Percentiles rank a stretch among this genome's conserved stretches.
Conservation (phyloP, 1,284 basidiomycete species). For the Ustilago nuda region DNA sequence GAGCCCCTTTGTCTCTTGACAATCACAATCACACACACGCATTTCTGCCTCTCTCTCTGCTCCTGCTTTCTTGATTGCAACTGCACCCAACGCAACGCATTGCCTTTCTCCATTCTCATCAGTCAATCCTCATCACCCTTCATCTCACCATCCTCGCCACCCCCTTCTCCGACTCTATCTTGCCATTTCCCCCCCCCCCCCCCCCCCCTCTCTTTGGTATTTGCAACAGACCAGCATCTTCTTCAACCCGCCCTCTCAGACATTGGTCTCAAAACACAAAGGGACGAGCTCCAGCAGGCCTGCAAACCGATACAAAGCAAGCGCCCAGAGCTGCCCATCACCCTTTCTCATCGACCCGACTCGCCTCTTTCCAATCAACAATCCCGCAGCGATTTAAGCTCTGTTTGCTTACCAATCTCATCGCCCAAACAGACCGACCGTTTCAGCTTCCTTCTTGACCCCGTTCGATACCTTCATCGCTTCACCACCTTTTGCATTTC, state of each 20-base stretch:
- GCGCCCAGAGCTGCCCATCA: neutral
- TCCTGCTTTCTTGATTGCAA: neutral
- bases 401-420: neutral
- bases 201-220: too few species aligned
- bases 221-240: neutral
- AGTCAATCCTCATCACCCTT: neutral
- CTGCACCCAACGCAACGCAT: conserved; percentile 4
- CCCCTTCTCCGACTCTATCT: neutral
- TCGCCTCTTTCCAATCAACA: neutral
- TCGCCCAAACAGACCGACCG: neutral
- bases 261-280: neutral
- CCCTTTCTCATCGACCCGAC: neutral
- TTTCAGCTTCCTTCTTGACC: neutral
- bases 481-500: neutral
- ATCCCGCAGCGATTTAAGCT: neutral
- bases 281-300: neutral
- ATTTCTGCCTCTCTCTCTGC: neutral
- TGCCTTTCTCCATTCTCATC: conserved; percentile 1
- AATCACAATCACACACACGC: conserved; percentile 8
- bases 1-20: conserved; percentile 20
- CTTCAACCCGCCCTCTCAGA: neutral
- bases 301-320: neutral
- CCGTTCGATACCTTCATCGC: neutral
- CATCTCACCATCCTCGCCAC: neutral
- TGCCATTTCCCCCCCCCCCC: too few species aligned